These are phyloP conservation scores for Mortierella sp. DNA, from an alignment of 371 early-diverging fungal genomes.

Conservation along the genomic window DNA sequence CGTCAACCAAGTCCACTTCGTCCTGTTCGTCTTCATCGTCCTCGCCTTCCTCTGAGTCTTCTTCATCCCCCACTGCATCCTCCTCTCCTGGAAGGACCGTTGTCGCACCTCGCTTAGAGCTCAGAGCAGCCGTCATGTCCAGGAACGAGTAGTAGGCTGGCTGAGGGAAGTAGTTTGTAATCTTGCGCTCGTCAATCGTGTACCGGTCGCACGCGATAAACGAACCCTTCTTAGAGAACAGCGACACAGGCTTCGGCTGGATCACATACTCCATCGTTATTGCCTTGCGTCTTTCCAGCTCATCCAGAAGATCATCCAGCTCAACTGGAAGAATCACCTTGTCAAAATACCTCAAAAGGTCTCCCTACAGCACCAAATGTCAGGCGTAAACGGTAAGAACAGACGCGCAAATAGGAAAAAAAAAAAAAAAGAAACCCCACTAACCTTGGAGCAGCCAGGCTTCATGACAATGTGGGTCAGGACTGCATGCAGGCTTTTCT, in stretches of 20 bases:
- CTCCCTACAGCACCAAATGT: slow-evolving; percentile 11
- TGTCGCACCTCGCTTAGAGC: background rate
- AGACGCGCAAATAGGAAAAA: background rate
- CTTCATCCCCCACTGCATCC: slow-evolving; percentile 1
- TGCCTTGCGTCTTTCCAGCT: slow-evolving; percentile 32
- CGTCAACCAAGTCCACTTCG: background rate
- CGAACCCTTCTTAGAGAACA: slow-evolving; percentile 30
- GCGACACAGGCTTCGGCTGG: slow-evolving; percentile 8
- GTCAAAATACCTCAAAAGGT: slow-evolving; percentile 10
- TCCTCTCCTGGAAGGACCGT: slow-evolving; percentile 6
- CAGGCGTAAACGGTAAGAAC: background rate
- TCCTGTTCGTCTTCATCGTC: slow-evolving; percentile 4
- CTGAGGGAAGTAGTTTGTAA: slow-evolving; percentile 33
- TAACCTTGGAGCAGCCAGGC: slow-evolving; percentile 38
- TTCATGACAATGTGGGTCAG: slow-evolving; percentile 36
- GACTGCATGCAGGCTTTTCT: slow-evolving; percentile 37
- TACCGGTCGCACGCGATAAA: slow-evolving; percentile 23
- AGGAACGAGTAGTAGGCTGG: slow-evolving; percentile 34
- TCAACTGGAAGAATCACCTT: slow-evolving; percentile 38
- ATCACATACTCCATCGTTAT: slow-evolving; percentile 14
- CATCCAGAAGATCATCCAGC: slow-evolving; percentile 38
- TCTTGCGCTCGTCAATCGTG: slow-evolving; percentile 42
- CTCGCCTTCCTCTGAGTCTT: slow-evolving; percentile 7
- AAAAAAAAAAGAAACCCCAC: background rate
- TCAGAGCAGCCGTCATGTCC: slow-evolving; percentile 18